Conservation (phyloP, 768 basidiomycete species). For the Mycena indigotica region DNA sequence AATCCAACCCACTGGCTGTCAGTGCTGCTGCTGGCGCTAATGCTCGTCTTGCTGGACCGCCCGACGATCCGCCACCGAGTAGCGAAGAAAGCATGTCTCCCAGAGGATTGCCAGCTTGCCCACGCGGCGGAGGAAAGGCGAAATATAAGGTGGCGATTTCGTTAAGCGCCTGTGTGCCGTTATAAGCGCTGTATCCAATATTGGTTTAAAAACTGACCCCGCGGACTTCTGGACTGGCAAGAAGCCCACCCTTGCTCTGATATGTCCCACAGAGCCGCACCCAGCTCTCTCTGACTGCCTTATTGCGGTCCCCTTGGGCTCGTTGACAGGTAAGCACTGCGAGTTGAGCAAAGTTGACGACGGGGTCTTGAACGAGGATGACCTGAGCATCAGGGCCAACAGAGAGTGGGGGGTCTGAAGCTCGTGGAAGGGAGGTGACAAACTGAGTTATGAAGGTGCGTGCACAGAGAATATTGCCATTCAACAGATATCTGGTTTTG, state of each 20-base stretch:
- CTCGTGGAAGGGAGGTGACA: conserved; percentile 60
- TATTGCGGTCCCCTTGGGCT: conserved; percentile 77
- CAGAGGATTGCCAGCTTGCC: conserved; percentile 74
- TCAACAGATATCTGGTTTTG: conserved; percentile 64
- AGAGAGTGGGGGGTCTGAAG: conserved; percentile 47
- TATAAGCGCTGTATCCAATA: conserved; percentile 1
- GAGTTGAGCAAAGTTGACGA: conserved; percentile 89
- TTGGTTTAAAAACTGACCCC: conserved; percentile 46
- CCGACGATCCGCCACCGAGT: conserved; percentile 67
- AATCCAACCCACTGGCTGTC: conserved; percentile 49
- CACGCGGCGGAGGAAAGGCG: conserved; percentile 77
- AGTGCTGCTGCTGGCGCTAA: conserved; percentile 43
- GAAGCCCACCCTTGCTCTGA: conserved; percentile 65
- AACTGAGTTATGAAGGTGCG: conserved; percentile 89
- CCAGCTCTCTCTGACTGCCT: conserved; percentile 80
- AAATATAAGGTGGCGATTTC: conserved; percentile 82
- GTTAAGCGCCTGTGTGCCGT: conserved; percentile 52
- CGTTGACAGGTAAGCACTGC: conserved; percentile 88
- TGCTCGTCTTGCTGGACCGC: conserved; percentile 40
- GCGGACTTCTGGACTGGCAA: conserved; percentile 64
- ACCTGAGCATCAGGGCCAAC: conserved; percentile 62
- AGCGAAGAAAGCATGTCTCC: conserved; percentile 88
- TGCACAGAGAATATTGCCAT: conserved; percentile 90
- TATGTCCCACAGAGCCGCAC: conserved; percentile 83
- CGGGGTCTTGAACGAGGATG: conserved; percentile 68